Conservation (phyloP, 139 green algal genomes). For the Chlorella vulgaris region DNA sequence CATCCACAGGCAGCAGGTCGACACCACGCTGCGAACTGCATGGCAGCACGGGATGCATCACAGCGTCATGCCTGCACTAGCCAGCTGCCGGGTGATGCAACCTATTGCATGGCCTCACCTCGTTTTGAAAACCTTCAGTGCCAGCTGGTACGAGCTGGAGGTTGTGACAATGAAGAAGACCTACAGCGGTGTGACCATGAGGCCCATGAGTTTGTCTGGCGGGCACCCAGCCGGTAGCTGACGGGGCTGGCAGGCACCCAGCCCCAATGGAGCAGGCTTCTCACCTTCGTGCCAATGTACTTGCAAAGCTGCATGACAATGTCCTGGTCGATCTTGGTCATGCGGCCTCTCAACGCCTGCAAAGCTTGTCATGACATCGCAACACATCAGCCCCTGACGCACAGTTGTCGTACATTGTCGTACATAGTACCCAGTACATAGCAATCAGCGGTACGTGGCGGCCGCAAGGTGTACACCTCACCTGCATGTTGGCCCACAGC, state of each 20-base stretch:
- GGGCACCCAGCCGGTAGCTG: not conserved
- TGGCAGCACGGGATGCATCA: not conserved
- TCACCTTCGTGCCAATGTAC: not conserved
- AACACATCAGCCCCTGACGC: too few relatives aligned
- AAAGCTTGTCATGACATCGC: not conserved
- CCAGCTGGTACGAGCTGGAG: not conserved
- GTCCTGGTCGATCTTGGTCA: not conserved
- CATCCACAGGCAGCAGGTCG: not conserved
- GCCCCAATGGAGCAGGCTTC: not conserved
- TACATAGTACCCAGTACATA: too few relatives aligned
- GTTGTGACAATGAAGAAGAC: not conserved
- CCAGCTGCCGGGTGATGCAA: not conserved
- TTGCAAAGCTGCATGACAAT: not conserved
- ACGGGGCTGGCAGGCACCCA: not conserved
- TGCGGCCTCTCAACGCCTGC: not conserved
- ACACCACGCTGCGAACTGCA: not conserved
- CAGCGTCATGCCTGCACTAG: not conserved
- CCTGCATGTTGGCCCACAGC: constrained; percentile 5
- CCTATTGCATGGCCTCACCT: not conserved
- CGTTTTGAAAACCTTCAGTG: not conserved
- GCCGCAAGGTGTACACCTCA: too few relatives aligned
- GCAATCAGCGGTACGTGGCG: too few relatives aligned
- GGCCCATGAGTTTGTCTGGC: not conserved
- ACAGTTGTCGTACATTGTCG: too few relatives aligned
- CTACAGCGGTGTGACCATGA: not conserved